A percentile compares a stretch with the other conserved stretches of the same genome.
Evolutionary conservation across 2,329 filamentous ascomycete species (phyloP).

Genomic region (Uncinocarpus reesii): DNA sequence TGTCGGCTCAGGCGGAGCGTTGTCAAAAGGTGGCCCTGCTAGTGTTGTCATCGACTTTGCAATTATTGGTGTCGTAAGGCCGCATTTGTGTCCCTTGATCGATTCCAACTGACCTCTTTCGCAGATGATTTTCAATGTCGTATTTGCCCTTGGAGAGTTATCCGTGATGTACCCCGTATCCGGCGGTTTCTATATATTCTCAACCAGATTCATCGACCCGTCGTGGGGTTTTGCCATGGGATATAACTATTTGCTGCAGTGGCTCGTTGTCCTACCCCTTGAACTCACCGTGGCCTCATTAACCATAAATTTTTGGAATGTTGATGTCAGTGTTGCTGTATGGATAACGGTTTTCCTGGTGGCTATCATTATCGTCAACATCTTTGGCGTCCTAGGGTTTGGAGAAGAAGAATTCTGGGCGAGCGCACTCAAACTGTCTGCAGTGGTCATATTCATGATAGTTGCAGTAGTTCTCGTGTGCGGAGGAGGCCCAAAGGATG

Average conservation of each 20-base stretch:
- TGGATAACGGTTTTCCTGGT: constrained; percentile 62
- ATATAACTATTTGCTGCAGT: constrained; percentile 63
- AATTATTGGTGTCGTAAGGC: constrained; percentile 39
- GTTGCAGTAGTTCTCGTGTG: constrained; percentile 58
- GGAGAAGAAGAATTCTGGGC: constrained; percentile 78
- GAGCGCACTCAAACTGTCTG: constrained; percentile 67
- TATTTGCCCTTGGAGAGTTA: constrained; percentile 51
- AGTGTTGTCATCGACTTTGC: constrained; percentile 37
- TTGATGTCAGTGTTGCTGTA: constrained; percentile 28
- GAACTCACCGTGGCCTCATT: constrained; percentile 74
- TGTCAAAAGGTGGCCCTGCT: constrained; percentile 32
- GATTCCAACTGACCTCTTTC: background rate
- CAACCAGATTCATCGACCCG: constrained; percentile 51
- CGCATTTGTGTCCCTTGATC: background rate
- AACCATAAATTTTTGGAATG: constrained; percentile 63
- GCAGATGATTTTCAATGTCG: constrained; percentile 48
- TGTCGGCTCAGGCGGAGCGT: constrained; percentile 31
- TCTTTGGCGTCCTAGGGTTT: constrained; percentile 74
- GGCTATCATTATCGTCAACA: constrained; percentile 62
- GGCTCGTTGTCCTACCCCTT: constrained; percentile 69
- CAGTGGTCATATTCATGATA: constrained; percentile 76
- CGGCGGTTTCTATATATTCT: constrained; percentile 52
- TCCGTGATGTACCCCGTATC: constrained; percentile 53
- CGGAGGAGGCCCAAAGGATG: constrained; percentile 34
- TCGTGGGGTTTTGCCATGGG: constrained; percentile 42